Base-by-base conservation (phyloP, 306 rosid species). In the Prunus mira region DNA sequence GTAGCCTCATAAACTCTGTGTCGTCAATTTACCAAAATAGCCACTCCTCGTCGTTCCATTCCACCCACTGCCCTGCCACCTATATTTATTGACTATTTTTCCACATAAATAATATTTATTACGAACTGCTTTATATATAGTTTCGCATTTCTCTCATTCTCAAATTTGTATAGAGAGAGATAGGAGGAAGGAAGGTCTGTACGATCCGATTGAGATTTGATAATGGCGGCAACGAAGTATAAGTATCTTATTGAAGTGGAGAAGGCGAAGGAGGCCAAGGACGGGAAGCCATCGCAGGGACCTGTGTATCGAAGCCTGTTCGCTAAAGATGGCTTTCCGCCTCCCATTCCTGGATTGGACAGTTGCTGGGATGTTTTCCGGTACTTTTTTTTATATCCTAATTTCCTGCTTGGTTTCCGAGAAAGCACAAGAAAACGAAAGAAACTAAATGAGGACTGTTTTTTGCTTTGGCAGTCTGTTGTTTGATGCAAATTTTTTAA, bases 281-380 rank as follows among this genome's bases (percentile, higher is more conserved):
- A 70, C 2, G 93, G 87, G 5, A 82, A 69, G 50, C 97, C 96
- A 1, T 89, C 98, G 1, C 34, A 79, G 3, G 98, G 98, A 17
- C 91, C 97, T 13, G 96, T 86, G 4, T 92, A 95, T 24, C 91
- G 98, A 55, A 92, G 97, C 81, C 49, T 86, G 56, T 90, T 90
- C 73, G 93, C 98, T 2, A 92, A 90, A 74, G 87, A 92, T 79
- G 97, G 97, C 12, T 92, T 89, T 55, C 97, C 98, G 12, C 30
- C 90, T 52, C 90, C 96, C 19, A 65, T 86, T 63, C 51, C 54
- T 2, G 97, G 97, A 61, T 80, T 95, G 79, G 82, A 90, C n/a
- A 46, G 81, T 71, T 95, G 98, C 88, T 95, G 98, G 98, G 98
- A 95, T 66, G 85, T 95, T 56, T 95, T 95, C 68, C 87, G 96